Conservation (phyloP, 2,329 filamentous ascomycete species). For the Epichloe aotearoae region DNA sequence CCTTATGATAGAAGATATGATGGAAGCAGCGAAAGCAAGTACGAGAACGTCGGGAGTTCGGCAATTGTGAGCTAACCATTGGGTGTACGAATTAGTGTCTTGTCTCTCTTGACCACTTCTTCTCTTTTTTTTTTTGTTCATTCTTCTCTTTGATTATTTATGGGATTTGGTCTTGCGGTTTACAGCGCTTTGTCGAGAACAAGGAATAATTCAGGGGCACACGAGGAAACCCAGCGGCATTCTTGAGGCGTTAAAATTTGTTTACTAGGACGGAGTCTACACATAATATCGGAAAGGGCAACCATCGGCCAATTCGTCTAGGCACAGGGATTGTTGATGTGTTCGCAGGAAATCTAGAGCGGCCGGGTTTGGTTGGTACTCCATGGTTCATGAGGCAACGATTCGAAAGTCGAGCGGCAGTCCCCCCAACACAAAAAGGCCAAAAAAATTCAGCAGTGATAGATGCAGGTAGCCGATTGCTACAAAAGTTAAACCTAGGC, state of each 20-base stretch:
- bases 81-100: background rate
- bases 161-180: too few species aligned
- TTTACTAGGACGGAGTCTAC: conserved; percentile 5
- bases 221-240: conserved; percentile 4
- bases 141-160: background rate
- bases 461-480: background rate
- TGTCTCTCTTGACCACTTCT: background rate
- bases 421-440: background rate
- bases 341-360: background rate
- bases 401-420: background rate
- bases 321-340: background rate
- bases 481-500: background rate
- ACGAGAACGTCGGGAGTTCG: conserved; percentile 6
- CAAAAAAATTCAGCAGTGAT: background rate
- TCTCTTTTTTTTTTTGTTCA: background rate
- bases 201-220: background rate
- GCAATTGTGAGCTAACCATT: conserved; percentile 9
- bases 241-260: conserved; percentile 6
- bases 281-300: conserved; percentile 5
- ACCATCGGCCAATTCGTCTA: background rate
- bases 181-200: conserved; percentile 2
- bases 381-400: background rate
- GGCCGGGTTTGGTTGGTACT: background rate
- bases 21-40: conserved; percentile 15
- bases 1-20: conserved; percentile 33